A percentile compares a stretch with the other conserved stretches of the same genome.
These are phyloP conservation scores for Amanita subjunquillea DNA, from an alignment of 768 basidiomycete species.

Conservation along the genomic window DNA sequence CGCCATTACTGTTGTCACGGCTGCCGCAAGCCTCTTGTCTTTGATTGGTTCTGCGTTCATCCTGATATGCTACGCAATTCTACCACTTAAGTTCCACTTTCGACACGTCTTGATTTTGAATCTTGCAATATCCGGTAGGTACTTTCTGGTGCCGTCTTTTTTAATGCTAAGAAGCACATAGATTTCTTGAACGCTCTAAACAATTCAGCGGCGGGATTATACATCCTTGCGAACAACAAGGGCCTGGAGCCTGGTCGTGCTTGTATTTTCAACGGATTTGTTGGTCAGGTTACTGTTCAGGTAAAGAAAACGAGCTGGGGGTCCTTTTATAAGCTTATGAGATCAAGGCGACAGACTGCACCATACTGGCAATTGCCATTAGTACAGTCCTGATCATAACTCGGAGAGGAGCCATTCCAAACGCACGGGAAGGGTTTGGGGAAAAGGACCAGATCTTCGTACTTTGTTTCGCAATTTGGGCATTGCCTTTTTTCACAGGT, in stretches of 20 bases:
- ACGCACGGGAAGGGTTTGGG: background rate
- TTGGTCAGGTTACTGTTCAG: constrained; percentile 8
- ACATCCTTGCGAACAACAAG: constrained; percentile 2
- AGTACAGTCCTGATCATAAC: background rate
- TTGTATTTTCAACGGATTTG: constrained; percentile 7
- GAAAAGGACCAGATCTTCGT: background rate
- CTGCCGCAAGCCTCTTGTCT: constrained; percentile 6
- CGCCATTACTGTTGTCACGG: background rate
- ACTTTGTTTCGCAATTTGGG: constrained; percentile 1
- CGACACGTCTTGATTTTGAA: constrained; percentile 9
- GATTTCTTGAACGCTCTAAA: constrained; percentile 7
- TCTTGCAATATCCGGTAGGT: constrained; percentile 6
- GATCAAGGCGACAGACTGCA: constrained; percentile 6
- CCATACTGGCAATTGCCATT: constrained; percentile 6
- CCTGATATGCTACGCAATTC: constrained; percentile 7
- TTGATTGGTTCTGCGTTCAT: constrained; percentile 6
- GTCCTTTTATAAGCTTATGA: background rate
- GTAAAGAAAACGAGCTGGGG: background rate
- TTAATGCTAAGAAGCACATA: background rate
- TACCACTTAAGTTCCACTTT: constrained; percentile 7
- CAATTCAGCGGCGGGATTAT: constrained; percentile 4
- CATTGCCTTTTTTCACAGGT: constrained; percentile 4
- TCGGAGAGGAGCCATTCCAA: background rate
- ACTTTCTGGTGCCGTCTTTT: too few relatives aligned
- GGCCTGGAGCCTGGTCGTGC: constrained; percentile 1